Evolutionary conservation across 805 yeast genomes (phyloP).

Genomic region (Kuraishia cidri): DNA sequence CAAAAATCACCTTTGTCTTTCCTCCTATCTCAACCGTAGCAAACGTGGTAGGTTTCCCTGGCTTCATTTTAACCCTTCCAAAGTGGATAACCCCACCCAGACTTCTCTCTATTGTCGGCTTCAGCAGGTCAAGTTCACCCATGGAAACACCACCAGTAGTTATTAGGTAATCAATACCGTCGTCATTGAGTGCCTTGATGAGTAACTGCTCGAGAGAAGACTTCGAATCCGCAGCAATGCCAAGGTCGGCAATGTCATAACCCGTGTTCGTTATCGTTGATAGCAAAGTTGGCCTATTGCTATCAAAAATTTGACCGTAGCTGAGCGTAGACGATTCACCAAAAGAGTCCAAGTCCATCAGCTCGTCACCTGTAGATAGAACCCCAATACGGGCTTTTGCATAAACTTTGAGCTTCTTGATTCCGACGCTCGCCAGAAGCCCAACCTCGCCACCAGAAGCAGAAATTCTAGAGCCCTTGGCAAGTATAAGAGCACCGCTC

Average conservation of each 20-base stretch:
- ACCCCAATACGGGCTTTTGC: constrained; percentile 35
- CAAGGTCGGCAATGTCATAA: constrained; percentile 32
- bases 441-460: constrained; percentile 42
- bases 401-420: constrained; percentile 24
- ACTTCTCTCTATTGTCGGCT: constrained; percentile 34
- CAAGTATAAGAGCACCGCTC: constrained; percentile 25
- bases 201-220: constrained; percentile 16
- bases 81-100: constrained; percentile 37
- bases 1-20: constrained; percentile 27
- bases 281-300: constrained; percentile 38
- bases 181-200: constrained; percentile 12
- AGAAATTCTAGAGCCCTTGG: constrained; percentile 26
- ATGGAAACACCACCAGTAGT: constrained; percentile 54
- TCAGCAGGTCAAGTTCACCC: constrained; percentile 46
- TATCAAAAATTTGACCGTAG: constrained; percentile 40
- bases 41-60: constrained; percentile 52
- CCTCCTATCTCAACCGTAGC: constrained; percentile 33
- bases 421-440: constrained; percentile 36
- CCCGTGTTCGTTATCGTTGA: constrained; percentile 24
- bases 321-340: constrained; percentile 2
- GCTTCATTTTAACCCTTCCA: constrained; percentile 51
- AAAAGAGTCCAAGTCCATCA: constrained; percentile 24
- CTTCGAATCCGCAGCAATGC: constrained; percentile 36
- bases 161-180: constrained; percentile 29
- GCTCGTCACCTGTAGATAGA: constrained; percentile 43